Base-by-base conservation (phyloP, 192 early-diverging fungal genomes). In the Podila horticola region DNA sequence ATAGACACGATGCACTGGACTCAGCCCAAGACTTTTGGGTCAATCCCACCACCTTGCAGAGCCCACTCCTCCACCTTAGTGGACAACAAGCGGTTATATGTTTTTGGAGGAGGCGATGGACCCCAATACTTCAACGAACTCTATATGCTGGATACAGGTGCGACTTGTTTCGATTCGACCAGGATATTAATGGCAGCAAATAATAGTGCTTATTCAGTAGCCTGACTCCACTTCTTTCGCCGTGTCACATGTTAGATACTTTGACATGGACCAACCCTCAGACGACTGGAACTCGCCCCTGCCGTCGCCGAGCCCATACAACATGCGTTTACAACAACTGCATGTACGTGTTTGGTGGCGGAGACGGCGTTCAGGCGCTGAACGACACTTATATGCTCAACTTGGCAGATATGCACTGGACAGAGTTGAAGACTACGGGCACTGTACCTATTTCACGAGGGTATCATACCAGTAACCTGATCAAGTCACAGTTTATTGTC, bases 81-180 rank as follows among this genome's bases (percentile, higher is more conserved):
- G 3, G 90, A 92, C 36, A 79, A 68, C 17, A 77, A 64, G 11
- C 79, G 62, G 0, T 72, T 96, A 15, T 94, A 89, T 81, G 83
- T 95, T 29, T 96, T 96, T 83, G 95, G 95, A 33, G 95, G 95
- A 33, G 95, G 95, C 28, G 93, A 96, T 74, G 94, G 94, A 15
- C 92, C 93, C 7, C 85, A 88, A 55, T 97, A 97, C 66, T 97
- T 92, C 72, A 94, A 92, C 71, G 90, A 91, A 15, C 77, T 97
- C 22, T 94, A 93, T 76, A 82, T 95, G 59, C 86, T 97, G 6
- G 93, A 97, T 68, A 94, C 94, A 24, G 87, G 88, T 88, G 84
- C 62, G 34, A 7, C 34, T 36, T 36, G 34, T 1, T 36, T 36
- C 34, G 34, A 36, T 36, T 8, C 34, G 9, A 36, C 34, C 34